A percentile compares a stretch with the other conserved stretches of the same genome.
phyloP scores from a whole-genome alignment of 495 filamentous ascomycete species.

The Astrocystis sublimbata region DNA sequence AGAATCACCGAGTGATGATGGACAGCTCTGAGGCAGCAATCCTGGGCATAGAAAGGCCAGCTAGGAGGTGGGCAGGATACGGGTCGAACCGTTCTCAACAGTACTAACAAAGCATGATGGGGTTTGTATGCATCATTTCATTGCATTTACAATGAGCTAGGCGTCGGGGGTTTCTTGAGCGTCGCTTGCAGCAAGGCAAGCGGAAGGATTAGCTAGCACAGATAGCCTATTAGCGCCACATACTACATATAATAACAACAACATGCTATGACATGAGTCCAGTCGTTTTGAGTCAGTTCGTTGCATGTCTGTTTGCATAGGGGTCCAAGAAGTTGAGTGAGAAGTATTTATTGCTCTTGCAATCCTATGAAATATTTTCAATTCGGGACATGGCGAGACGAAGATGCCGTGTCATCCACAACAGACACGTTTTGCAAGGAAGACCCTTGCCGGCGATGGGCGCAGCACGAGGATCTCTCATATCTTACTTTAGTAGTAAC shows the following conservation, averaged over 20 bases:
- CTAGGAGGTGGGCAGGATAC: not conserved
- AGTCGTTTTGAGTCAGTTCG: too few species aligned
- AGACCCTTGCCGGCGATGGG: too few species aligned
- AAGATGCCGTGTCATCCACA: too few species aligned
- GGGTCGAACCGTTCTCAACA: not conserved
- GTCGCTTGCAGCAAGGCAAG: not conserved
- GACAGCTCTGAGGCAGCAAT: too few species aligned
- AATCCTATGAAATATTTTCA: too few species aligned
- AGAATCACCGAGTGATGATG: too few species aligned
- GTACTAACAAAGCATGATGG: not conserved
- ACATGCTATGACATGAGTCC: not conserved
- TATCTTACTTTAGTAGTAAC: too few species aligned
- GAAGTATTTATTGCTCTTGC: too few species aligned
- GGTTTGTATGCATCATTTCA: slow-evolving; percentile 22
- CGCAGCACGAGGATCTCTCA: too few species aligned
- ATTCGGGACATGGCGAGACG: too few species aligned
- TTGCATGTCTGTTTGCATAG: not conserved
- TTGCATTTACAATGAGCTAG: slow-evolving; percentile 33
- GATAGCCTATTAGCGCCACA: not conserved
- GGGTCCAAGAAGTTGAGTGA: not conserved
- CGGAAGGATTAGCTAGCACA: not conserved
- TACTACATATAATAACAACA: not conserved
- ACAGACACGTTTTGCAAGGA: too few species aligned
- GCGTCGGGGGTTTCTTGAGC: slow-evolving; percentile 19
- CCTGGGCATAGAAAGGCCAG: too few species aligned